Evolutionary conservation across 129 eudicot genomes (phyloP).

Genomic region (Ambrosia trifida): DNA sequence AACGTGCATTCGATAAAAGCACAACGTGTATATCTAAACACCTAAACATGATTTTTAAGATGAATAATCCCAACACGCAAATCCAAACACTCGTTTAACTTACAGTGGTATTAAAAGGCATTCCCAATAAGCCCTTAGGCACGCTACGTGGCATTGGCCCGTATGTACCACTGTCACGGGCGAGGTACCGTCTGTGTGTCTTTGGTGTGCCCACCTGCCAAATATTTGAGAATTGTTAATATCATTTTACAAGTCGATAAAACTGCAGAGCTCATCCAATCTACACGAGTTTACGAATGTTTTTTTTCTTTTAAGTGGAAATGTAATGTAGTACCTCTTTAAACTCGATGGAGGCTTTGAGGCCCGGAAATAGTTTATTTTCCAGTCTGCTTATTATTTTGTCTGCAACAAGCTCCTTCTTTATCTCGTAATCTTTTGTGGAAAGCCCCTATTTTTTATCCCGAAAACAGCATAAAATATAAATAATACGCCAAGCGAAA

Average conservation of each 20-base stretch:
- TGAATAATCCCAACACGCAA: background rate
- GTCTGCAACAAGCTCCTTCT: conserved; percentile 90
- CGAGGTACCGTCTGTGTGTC: conserved; percentile 91
- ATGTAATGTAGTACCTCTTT: conserved; percentile 72
- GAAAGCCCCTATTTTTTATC: conserved; percentile 63
- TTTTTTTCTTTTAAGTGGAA: background rate
- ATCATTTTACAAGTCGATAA: conserved; percentile 12
- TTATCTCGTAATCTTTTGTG: conserved; percentile 65
- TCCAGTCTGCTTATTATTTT: conserved; percentile 84
- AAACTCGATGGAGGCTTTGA: conserved; percentile 69
- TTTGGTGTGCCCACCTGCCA: conserved; percentile 97
- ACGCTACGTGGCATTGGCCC: conserved; percentile 91
- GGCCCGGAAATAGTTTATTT: conserved; percentile 89
- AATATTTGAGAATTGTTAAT: background rate
- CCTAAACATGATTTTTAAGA: background rate
- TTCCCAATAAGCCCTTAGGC: conserved; percentile 92
- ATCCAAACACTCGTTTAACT: conserved; percentile 28
- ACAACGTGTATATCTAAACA: background rate
- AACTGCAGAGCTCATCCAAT: background rate
- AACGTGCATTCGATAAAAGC: background rate
- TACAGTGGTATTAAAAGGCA: conserved; percentile 99
- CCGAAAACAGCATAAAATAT: conserved; percentile 5
- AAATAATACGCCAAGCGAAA: conserved; percentile 1
- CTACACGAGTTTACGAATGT: background rate
- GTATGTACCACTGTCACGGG: conserved; percentile 98